These are phyloP conservation scores for Populus hybrid DNA, from an alignment of 441 rosid species.

Conservation along the genomic window DNA sequence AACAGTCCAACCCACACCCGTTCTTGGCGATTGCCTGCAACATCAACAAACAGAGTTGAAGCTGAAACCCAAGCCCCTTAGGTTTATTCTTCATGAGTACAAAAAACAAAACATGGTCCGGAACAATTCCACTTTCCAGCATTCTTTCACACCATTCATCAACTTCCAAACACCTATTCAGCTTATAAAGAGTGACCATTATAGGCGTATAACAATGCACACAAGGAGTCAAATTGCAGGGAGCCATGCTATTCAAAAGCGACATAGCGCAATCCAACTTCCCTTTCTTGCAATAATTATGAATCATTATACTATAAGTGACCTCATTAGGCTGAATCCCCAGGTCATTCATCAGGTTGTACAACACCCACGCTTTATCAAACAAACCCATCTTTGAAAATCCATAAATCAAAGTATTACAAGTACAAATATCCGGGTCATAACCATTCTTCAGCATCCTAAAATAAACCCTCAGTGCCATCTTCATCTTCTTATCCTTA, in stretches of 20 bases:
- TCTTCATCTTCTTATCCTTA: no score
- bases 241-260: constrained; percentile 36
- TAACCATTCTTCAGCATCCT: no score
- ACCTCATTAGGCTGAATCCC: constrained; percentile 37
- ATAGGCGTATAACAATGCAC: constrained; percentile 54
- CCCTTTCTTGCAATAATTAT: constrained; percentile 53
- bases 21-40: constrained; percentile 44
- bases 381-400: constrained; percentile 43
- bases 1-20: constrained; percentile 41
- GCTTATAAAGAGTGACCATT: constrained; percentile 44
- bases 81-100: constrained; percentile 47
- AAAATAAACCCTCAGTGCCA: no score
- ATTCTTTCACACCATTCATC: constrained; percentile 41
- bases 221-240: constrained; percentile 30
- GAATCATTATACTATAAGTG: constrained; percentile 49
- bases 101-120: constrained; percentile 58
- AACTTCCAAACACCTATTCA: constrained; percentile 38
- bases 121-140: constrained; percentile 47
- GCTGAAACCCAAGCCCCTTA: constrained; percentile 34
- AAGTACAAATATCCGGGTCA: constrained; percentile 36
- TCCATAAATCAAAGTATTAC: constrained; percentile 52
- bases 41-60: constrained; percentile 41
- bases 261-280: constrained; percentile 43
- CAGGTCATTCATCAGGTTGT: constrained; percentile 36
- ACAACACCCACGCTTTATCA: constrained; percentile 43